Evolutionary conservation across 169 alveolate species (phyloP).

Genomic region (Perkinsus marinus): DNA sequence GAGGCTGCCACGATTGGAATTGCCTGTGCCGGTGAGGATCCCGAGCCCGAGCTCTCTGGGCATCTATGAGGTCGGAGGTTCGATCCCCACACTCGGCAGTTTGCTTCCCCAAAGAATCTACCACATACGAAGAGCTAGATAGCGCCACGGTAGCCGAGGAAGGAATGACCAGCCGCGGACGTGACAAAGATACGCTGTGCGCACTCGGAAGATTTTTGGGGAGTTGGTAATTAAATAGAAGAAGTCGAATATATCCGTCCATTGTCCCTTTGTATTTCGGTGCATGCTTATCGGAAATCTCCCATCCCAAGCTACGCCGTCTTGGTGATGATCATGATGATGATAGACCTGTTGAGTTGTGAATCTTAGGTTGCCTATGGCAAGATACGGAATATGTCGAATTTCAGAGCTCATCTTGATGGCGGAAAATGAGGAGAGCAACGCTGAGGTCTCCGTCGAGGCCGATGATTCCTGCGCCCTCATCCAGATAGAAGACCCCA

Average conservation of each 20-base stretch:
- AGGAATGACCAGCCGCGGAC: background rate
- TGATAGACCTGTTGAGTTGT: background rate
- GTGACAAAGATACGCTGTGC: background rate
- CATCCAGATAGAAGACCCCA: background rate
- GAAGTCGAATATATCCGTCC: background rate
- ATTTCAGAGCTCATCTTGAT: background rate
- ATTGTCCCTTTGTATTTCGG: background rate
- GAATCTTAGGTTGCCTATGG: background rate
- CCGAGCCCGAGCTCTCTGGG: background rate
- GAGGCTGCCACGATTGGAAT: background rate
- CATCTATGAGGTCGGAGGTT: background rate
- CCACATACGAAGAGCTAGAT: background rate
- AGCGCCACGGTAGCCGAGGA: background rate
- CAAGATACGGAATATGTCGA: background rate
- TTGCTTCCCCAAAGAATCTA: background rate
- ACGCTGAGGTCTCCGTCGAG: background rate
- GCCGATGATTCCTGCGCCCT: background rate
- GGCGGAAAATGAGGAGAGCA: background rate
- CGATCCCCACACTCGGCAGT: background rate
- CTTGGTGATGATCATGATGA: background rate
- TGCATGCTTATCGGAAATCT: background rate
- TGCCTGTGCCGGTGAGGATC: background rate
- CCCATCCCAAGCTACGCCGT: background rate
- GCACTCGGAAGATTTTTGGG: background rate
- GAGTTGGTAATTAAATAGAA: background rate